Conservation (phyloP, 345 rosid species). For the Lenwebbia sp. region DNA sequence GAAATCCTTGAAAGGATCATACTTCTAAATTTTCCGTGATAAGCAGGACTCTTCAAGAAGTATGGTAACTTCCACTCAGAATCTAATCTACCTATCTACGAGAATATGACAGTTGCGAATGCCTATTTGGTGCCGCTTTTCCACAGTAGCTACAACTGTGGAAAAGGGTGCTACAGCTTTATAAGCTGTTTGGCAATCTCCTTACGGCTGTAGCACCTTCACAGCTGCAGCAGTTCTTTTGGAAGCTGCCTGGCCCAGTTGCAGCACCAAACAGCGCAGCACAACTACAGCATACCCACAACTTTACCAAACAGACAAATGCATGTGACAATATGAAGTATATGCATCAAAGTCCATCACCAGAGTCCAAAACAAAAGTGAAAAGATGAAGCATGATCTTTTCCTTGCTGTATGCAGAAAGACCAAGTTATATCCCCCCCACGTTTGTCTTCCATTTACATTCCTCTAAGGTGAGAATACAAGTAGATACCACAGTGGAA, state of each 20-base stretch:
- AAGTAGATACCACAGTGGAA: neutral
- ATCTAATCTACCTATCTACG: neutral
- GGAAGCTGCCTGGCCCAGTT: neutral
- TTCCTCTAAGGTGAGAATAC: neutral
- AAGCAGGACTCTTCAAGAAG: neutral
- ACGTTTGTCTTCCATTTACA: neutral
- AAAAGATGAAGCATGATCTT: neutral
- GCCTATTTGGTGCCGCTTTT: neutral
- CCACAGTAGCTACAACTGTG: neutral
- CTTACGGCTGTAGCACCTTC: neutral
- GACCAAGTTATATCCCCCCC: neutral
- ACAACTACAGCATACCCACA: neutral
- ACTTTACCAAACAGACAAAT: neutral
- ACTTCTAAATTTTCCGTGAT: neutral
- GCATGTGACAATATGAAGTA: neutral
- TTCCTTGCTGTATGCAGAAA: neutral
- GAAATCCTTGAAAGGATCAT: neutral
- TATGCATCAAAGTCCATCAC: neutral
- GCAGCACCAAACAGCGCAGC: neutral
- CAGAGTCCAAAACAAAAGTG: neutral
- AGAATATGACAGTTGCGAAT: neutral
- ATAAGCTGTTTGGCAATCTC: neutral
- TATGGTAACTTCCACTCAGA: neutral
- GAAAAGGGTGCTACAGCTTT: neutral
- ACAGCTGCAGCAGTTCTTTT: neutral